Conservation (phyloP, 164 flowering plant species). For the Vitis rupestris region DNA sequence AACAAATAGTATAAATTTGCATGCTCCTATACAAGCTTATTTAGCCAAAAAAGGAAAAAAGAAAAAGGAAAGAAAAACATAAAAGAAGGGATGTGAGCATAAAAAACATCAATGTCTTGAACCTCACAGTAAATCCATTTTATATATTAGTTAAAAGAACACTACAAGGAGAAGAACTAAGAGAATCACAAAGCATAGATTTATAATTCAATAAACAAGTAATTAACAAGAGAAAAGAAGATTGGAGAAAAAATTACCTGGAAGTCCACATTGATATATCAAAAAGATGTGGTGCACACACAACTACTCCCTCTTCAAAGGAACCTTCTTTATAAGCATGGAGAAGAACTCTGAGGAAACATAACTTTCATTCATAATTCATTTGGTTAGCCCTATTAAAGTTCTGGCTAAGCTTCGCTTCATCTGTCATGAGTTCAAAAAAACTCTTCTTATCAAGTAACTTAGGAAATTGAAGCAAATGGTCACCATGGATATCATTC, state of each 20-base stretch:
- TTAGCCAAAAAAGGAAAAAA: too few species aligned
- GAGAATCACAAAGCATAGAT: too few species aligned
- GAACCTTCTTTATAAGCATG: conserved; percentile 73
- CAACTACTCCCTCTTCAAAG: conserved; percentile 85
- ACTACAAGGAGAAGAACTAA: too few species aligned
- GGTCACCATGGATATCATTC: conserved; percentile 30
- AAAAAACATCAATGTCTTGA: too few species aligned
- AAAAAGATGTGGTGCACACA: conserved; percentile 68
- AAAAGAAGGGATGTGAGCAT: too few species aligned
- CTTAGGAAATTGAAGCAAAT: conserved; percentile 52
- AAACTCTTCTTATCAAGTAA: conserved; percentile 19
- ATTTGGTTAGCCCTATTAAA: conserved; percentile 12
- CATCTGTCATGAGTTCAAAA: conserved; percentile 26
- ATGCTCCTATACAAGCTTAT: too few species aligned
- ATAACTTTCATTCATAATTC: conserved; percentile 27
- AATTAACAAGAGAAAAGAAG: not conserved
- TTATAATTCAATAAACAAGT: too few species aligned
- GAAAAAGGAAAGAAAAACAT: too few species aligned
- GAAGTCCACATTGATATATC: conserved; percentile 59
- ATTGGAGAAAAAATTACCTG: conserved; percentile 36
- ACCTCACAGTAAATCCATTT: too few species aligned
- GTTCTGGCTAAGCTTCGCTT: conserved; percentile 22
- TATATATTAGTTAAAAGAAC: too few species aligned
- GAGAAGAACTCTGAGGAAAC: conserved; percentile 69
- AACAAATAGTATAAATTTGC: too few species aligned